Evolutionary conservation across 2,329 filamentous ascomycete species (phyloP), one percentile per base, ranked within the genome.

Genomic region (Sporothrix phasma): DNA sequence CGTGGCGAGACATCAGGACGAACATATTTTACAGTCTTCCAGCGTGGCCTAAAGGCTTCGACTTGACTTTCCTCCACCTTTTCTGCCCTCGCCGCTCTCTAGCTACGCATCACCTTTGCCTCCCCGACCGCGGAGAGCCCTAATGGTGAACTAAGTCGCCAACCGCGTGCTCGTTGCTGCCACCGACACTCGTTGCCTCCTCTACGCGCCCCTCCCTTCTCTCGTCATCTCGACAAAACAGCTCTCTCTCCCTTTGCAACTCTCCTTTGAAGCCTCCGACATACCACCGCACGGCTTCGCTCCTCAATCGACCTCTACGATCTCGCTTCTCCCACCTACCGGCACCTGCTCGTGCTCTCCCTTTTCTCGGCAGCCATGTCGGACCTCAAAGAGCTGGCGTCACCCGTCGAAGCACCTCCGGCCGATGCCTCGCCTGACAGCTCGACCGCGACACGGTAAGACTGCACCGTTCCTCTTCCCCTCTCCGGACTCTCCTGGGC

Each of bases 381-480:
- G 39, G 64, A 64, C 43, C 53, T 37, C 53, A 67, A 61, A 39
- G 64, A 65, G 31, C 51, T 51, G 39, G 37, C n/a, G 15, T 31
- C 66, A 61, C 53, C 64, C 15, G 63, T 56, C 31, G 53, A 62
- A 17, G 51, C 26, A 5, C 45, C 39, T 19, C 34, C 61, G n/a
- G 8, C 47, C 19, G 63, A 65, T 24, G 24, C 26, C 13, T 53
- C 59, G 15, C n/a, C 65, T 4, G 61, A 65, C 54, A 46, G 46
- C 49, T 67, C 5, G 67, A 67, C 22, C 65, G 24, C 45, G 65
- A 68, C 11, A 67, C 67, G 64, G 67, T 68, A 66, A 60, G 67
- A 53, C 5, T 47, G 41, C 29, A 22, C 11, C 34, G 34, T 37
- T 37, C 34, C 19, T 29, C 19, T 2, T 7, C 59, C 19, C 11